Conservation (phyloP, 1,284 basidiomycete species). For the Leccinum variabile region DNA sequence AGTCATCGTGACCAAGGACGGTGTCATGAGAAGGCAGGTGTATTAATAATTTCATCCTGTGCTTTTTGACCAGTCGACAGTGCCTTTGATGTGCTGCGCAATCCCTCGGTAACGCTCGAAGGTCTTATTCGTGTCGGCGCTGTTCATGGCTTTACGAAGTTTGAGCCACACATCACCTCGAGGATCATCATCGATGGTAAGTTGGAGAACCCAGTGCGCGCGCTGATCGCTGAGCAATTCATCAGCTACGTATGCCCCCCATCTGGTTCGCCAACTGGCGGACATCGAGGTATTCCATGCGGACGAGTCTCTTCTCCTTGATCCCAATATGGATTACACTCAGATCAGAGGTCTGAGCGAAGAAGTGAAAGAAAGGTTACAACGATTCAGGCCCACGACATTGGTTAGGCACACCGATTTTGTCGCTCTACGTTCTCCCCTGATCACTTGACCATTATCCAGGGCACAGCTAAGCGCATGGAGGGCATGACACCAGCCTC, state of each 20-base stretch:
- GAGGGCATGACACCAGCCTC: conserved; percentile 84
- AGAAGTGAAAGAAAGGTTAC: conserved; percentile 73
- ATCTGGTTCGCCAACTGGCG: conserved; percentile 67
- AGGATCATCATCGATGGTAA: conserved; percentile 75
- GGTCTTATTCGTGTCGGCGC: conserved; percentile 41
- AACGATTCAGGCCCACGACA: conserved; percentile 60
- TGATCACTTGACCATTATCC: conserved; percentile 4
- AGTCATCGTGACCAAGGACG: conserved; percentile 58
- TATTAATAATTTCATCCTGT: background rate
- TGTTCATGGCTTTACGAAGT: conserved; percentile 54
- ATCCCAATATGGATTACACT: conserved; percentile 70
- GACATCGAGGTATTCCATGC: conserved; percentile 76
- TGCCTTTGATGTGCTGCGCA: conserved; percentile 75
- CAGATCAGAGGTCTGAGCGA: conserved; percentile 68
- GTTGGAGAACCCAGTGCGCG: background rate
- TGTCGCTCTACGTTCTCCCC: background rate
- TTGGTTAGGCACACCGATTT: conserved; percentile 48
- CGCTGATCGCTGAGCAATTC: conserved; percentile 2
- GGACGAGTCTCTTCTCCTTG: conserved; percentile 73
- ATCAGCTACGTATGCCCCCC: conserved; percentile 50
- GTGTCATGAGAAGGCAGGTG: conserved; percentile 56
- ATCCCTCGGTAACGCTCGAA: conserved; percentile 54
- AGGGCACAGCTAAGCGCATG: conserved; percentile 86
- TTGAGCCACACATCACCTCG: conserved; percentile 54
- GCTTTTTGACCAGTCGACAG: conserved; percentile 37